A percentile compares a stretch with the other conserved stretches of the same genome.
Evolutionary conservation across 2,329 filamentous ascomycete species (phyloP).

Genomic region (Teratosphaeria destructans): DNA sequence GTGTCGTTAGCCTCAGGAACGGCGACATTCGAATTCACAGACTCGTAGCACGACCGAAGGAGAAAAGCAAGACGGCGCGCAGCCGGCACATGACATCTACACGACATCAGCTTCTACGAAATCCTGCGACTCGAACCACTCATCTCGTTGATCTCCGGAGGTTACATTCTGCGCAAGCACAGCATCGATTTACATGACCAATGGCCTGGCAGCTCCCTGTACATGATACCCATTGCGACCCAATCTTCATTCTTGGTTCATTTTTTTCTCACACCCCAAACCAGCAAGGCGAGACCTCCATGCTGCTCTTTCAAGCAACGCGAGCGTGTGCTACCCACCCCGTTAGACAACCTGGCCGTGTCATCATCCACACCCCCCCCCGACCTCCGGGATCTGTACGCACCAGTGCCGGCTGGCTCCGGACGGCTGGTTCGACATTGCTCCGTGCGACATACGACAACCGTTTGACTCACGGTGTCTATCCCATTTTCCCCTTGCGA

Average conservation of each 20-base stretch:
- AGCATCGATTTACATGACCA: slow-evolving; percentile 5
- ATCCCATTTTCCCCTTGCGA: neutral
- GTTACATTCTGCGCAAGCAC: neutral
- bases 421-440: neutral
- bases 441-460: neutral
- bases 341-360: neutral
- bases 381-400: neutral
- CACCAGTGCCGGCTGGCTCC: neutral
- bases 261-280: neutral
- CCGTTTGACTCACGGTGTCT: neutral
- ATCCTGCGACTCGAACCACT: slow-evolving; percentile 1
- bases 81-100: neutral
- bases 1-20: slow-evolving; percentile 40
- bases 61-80: slow-evolving; percentile 1
- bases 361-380: neutral
- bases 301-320: neutral
- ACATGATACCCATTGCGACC: slow-evolving; percentile 13
- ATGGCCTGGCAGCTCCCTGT: slow-evolving; percentile 9
- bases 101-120: neutral
- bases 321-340: neutral
- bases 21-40: slow-evolving; percentile 37
- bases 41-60: slow-evolving; percentile 10
- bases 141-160: slow-evolving; percentile 1
- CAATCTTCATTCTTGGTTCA: neutral
- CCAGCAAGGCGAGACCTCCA: neutral